Base-by-base conservation (phyloP, 129 eudicot species). In the Chrysanthemum makinoi region DNA sequence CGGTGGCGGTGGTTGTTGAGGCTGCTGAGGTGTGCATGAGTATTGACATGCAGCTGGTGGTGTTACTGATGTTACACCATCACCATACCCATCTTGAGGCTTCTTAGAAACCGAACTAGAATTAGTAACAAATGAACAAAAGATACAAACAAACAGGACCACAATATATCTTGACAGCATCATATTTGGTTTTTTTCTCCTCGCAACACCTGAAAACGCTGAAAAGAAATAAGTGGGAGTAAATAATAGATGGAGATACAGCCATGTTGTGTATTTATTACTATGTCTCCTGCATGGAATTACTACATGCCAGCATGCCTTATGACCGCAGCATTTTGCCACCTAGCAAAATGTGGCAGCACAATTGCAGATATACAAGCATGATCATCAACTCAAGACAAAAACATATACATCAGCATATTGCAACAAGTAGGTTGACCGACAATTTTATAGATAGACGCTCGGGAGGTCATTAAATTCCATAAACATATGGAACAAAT, bases 11-110 rank as follows among this genome's bases (percentile, higher is more conserved):
- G 86, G 82, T 18, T 65, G 76, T 35, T 51, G 70, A n/a, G 18
- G 72, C 14, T 26, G 77, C 43, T 62, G 75, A 46, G 78, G 60
- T 52, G 57, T 69, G 81, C 85, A 72, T 0, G 89, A 73, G 57
- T 71, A 72, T 57, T 71, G 87, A 63, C 83, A 81, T 60, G 58
- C 72, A 47, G 72, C 54, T 17, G 80, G 70, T 46, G 77, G 78
- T 54, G 72, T 6, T 10, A 7, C 44, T 17, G 60, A 68, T n/a
- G 39, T 51, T 17, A 61, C 35, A 65, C 74, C 83, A 66, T 74
- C 85, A 46, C 80, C 80, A 49, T 62, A 57, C 39, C 50, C 79
- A 52, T 73, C 79, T 49, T 75, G 75, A 33, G 77, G 57, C 62
- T 71, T 72, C 51, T 70, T 50, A 55, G 81, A 78, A 15, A 43